Conservation (phyloP, 2,329 filamentous ascomycete species). For the Penicillium capsulatum region DNA sequence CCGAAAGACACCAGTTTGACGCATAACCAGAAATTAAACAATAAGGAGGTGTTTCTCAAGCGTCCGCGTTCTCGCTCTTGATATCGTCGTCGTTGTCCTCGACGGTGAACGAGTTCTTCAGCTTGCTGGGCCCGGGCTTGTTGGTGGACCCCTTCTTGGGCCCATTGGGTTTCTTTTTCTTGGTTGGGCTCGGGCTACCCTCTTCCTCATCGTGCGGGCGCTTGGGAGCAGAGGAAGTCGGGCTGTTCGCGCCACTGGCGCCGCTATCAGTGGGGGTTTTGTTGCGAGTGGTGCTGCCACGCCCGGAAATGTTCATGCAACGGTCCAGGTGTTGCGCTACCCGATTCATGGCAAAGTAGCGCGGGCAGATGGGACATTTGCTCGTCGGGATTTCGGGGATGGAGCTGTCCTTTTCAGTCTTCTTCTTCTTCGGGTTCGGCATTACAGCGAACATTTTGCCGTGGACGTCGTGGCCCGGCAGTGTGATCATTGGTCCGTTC, state of each 20-base stretch:
- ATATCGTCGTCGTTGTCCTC: conserved; percentile 32
- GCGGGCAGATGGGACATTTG: conserved; percentile 57
- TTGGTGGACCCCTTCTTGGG: conserved; percentile 35
- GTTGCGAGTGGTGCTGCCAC: conserved; percentile 45
- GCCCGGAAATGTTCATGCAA: conserved; percentile 55
- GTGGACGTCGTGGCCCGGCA: conserved; percentile 59
- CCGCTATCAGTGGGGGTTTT: conserved; percentile 44
- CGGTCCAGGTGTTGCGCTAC: conserved; percentile 60
- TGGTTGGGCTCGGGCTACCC: conserved; percentile 42
- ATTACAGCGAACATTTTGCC: conserved; percentile 48
- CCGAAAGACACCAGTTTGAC: neutral
- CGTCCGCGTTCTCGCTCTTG: conserved; percentile 36
- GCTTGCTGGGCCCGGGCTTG: conserved; percentile 40
- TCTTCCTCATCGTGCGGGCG: conserved; percentile 42
- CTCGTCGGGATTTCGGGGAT: conserved; percentile 37
- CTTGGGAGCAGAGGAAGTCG: conserved; percentile 33
- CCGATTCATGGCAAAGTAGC: conserved; percentile 57
- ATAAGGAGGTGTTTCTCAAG: conserved; percentile 7
- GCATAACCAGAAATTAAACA: neutral
- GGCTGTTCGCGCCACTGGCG: conserved; percentile 38
- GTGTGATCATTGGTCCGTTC: conserved; percentile 55
- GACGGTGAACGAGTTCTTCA: conserved; percentile 41
- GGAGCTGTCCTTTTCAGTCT: conserved; percentile 25
- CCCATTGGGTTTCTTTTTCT: conserved; percentile 48
- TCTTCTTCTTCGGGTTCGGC: conserved; percentile 47